Conservation (phyloP, 805 yeast genomes). For the Kodamaea nitidulidarum region DNA sequence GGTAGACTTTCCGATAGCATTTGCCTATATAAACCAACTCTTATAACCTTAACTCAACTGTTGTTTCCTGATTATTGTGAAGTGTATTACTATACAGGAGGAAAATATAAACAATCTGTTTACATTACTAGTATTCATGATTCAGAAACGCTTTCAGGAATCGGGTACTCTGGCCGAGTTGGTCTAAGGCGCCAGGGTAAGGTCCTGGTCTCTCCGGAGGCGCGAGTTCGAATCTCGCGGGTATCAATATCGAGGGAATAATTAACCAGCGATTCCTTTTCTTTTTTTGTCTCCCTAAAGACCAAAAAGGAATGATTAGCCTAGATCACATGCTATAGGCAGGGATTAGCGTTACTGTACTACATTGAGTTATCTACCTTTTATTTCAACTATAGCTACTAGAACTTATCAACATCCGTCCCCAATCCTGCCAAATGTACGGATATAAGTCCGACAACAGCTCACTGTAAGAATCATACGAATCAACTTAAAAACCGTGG, state of each 20-base stretch:
- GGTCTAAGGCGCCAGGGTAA: constrained; percentile 22
- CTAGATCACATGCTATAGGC: too few species aligned
- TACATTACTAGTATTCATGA: too few species aligned
- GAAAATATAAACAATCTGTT: too few species aligned
- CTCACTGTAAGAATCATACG: constrained; percentile 1
- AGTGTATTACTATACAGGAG: too few species aligned
- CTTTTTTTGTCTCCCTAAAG: too few species aligned
- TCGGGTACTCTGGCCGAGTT: constrained; percentile 21
- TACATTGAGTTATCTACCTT: background rate
- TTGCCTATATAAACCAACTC: too few species aligned
- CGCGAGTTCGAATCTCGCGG: constrained; percentile 22
- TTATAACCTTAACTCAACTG: too few species aligned
- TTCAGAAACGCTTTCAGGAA: too few species aligned
- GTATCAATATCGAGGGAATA: constrained; percentile 15
- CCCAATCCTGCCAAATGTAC: constrained; percentile 2
- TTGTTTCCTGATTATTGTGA: too few species aligned
- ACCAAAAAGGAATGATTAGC: too few species aligned
- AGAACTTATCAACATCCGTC: constrained; percentile 4
- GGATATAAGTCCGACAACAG: background rate
- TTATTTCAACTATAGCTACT: constrained; percentile 3
- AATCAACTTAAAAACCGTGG: constrained; percentile 77
- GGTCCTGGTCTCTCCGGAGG: constrained; percentile 23
- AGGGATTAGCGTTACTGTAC: background rate
- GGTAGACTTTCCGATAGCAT: too few species aligned
- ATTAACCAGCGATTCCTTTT: constrained; percentile 15